phyloP scores from a whole-genome alignment of 805 yeast species.

The Suhomyces sp. region DNA sequence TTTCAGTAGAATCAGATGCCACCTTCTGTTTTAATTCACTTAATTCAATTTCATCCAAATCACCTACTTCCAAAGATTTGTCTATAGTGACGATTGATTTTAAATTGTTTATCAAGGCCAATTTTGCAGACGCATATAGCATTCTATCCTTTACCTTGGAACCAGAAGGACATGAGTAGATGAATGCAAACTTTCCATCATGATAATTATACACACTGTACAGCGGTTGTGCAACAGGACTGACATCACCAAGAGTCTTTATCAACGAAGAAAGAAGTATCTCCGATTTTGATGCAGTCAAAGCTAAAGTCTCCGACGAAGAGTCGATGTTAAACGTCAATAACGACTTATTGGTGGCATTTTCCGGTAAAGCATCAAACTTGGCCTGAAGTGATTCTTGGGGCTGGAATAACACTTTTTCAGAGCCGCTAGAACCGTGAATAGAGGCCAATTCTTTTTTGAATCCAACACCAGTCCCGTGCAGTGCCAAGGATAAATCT shows the following conservation, averaged over 20 bases:
- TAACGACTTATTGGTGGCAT: constrained; percentile 26
- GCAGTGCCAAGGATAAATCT: constrained; percentile 24
- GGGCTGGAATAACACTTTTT: constrained; percentile 24
- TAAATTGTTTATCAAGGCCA: constrained; percentile 55
- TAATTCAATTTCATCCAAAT: constrained; percentile 64
- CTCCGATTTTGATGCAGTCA: constrained; percentile 19
- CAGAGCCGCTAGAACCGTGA: constrained; percentile 16
- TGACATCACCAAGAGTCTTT: constrained; percentile 14
- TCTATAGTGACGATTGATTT: constrained; percentile 39
- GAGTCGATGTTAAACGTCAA: constrained; percentile 53
- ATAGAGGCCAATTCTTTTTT: constrained; percentile 37
- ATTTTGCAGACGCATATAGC: constrained; percentile 84
- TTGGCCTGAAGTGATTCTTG: constrained; percentile 26
- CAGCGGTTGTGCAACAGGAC: constrained; percentile 47
- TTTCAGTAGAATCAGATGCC: constrained; percentile 11
- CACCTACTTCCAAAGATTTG: constrained; percentile 67
- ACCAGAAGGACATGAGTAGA: constrained; percentile 87
- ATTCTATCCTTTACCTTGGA: constrained; percentile 88
- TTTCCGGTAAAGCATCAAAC: constrained; percentile 21
- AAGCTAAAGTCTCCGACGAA: constrained; percentile 40
- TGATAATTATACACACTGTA: constrained; percentile 55
- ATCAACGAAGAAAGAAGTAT: constrained; percentile 23
- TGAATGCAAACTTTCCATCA: constrained; percentile 49
- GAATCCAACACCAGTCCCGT: constrained; percentile 12
- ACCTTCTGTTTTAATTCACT: constrained; percentile 38